Base-by-base conservation (phyloP, 495 filamentous ascomycete species). In the Penicillium angulare region DNA sequence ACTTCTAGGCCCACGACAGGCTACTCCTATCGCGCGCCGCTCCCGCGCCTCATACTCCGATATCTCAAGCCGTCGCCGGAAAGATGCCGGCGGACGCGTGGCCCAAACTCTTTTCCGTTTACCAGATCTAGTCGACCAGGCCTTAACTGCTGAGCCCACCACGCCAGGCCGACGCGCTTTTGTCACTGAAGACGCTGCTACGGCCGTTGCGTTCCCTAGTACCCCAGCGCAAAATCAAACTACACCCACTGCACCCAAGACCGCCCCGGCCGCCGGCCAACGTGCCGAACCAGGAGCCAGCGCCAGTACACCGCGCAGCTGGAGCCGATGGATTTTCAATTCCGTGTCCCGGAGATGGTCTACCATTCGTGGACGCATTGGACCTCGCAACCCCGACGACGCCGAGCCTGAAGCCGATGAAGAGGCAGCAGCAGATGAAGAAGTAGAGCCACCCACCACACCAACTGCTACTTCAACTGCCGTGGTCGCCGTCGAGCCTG, bases 41-140 rank as follows among this genome's bases (percentile, higher is more conserved):
- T 29, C 47, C 40, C 44, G 63, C 34, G 27, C 55, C 1, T 36
- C 69, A 5, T 65, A 65, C 31, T 56, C 65, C 4, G 60, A 62
- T 10, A 65, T 66, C 35, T 53, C 64, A n/a, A 61, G 50, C 13
- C 60, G 66, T 12, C 69, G 67, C 18, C 54, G 53, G 8, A 60
- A 41, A 1, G 64, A 71, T 36, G 44, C 50, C 10, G 49, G 56
- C 29, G 69, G 69, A 9, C 61, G 65, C 5, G 62, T 75, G 17
- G 54, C 65, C 20, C 51, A 50, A 3, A 75, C 71, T 9, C 41
- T 69, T 10, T 69, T 63, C n/a, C 68, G 69, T n/a, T 34, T 73
- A n/a, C 63, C 67, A 2, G 46, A 69, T n/a, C 52, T 65, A 7
- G 34, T 73, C 21, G 57, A 60, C 13, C 65, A 72, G 55, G 17